These are phyloP conservation scores for Colletotrichum eremochloae DNA, from an alignment of 2,329 filamentous ascomycete species.

Conservation along the genomic window DNA sequence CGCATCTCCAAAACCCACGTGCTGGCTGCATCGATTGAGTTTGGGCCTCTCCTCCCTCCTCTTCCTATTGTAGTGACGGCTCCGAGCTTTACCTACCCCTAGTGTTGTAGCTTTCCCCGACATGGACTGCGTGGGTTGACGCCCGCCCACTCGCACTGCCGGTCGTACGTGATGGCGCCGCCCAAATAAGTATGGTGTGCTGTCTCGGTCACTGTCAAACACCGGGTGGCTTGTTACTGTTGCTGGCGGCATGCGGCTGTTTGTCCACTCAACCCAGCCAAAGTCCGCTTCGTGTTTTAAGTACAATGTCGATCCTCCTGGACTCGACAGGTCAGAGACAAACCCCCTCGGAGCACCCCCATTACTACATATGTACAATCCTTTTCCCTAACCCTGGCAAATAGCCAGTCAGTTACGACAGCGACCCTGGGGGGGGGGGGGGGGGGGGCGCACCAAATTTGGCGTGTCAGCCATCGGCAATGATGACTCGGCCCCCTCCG, in stretches of 20 bases:
- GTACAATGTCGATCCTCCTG: constrained; percentile 29
- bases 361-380: background rate
- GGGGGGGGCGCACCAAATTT: background rate
- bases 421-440: background rate
- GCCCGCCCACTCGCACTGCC: constrained; percentile 18
- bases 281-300: constrained; percentile 24
- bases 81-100: background rate
- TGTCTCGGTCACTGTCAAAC: constrained; percentile 33
- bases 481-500: background rate
- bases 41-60: constrained; percentile 1
- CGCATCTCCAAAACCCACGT: constrained; percentile 32
- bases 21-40: constrained; percentile 25
- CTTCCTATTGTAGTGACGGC: background rate
- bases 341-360: background rate
- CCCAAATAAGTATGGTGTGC: background rate
- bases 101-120: background rate
- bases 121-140: constrained; percentile 2
- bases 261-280: background rate
- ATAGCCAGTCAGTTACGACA: background rate
- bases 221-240: constrained; percentile 10
- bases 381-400: background rate
- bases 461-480: background rate
- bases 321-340: constrained; percentile 14
- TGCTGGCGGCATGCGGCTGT: background rate
- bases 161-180: constrained; percentile 14